phyloP scores from a whole-genome alignment of 495 filamentous ascomycete genomes.

The Neurospora sp. region DNA sequence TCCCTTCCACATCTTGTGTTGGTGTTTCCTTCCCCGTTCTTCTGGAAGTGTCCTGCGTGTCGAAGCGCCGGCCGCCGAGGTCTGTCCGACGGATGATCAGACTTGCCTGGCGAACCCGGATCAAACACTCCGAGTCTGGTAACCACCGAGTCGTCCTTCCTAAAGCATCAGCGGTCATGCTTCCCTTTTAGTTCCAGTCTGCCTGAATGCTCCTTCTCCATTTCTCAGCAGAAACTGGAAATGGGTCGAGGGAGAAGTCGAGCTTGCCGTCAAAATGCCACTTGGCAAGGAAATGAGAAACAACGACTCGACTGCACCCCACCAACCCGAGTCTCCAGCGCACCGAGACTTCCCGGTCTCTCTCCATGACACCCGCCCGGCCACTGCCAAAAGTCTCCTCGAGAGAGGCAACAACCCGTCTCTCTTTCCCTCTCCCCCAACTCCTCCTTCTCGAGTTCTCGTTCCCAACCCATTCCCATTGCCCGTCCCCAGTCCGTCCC shows the following conservation, averaged over 20 bases:
- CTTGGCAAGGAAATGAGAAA: not conserved
- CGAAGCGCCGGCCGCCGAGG: not conserved
- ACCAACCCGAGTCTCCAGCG: not conserved
- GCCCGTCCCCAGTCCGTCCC: not conserved
- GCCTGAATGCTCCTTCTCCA: not conserved
- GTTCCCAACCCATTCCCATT: not conserved
- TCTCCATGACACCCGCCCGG: not conserved
- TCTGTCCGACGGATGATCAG: not conserved
- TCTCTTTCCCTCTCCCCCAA: not conserved
- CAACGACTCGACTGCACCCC: not conserved
- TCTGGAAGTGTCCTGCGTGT: not conserved
- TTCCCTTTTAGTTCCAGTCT: not conserved
- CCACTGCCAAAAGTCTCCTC: not conserved
- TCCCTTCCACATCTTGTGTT: not conserved
- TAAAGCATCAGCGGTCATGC: not conserved
- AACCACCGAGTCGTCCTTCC: not conserved
- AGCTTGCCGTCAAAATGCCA: not conserved
- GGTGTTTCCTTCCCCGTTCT: not conserved
- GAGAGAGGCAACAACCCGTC: not conserved
- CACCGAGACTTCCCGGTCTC: not conserved
- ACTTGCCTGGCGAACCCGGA: not conserved
- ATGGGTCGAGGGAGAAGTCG: not conserved
- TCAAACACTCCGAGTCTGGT: not conserved
- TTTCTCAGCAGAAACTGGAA: not conserved
- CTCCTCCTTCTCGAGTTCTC: not conserved